Base-by-base conservation (phyloP, 2,329 filamentous ascomycete genomes). In the Colletotrichum sp. region DNA sequence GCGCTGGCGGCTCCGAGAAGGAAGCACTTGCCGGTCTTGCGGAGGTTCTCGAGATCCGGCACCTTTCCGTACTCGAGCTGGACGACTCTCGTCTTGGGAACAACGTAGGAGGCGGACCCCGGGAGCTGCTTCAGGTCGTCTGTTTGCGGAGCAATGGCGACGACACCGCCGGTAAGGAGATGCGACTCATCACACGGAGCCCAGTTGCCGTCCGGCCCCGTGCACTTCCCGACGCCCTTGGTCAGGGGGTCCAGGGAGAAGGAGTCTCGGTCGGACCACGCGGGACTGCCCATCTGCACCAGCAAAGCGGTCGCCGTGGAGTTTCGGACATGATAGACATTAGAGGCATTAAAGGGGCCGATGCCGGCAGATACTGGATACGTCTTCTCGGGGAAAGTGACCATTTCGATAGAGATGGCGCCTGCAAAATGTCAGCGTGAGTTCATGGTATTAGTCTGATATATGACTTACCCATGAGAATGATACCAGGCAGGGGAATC, bases 401-500 rank as follows among this genome's bases (percentile, higher is more conserved):
- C 73, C 64, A 75, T 64, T 26, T 75, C 73, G 48, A 73, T 68
- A 2, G 64, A 65, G 43, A 75, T 58, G 18, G 62, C 64, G 12
- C 73, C 73, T 75, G 13, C 12, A 18, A 1, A 2, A 16, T 6
- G 9, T 73, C 18, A 72, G 48, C n/a, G 21, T 1, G 1, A 21
- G 7, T 0, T 24, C 30, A 9, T 15, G 10, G 7, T 3, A 4
- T 13, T n/a, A 3, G 26, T 1, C 4, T 55, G 4, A 2, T n/a
- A n/a, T n/a, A n/a, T n/a, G n/a, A 21, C 73, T 68, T 24, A 75
- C 73, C 70, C 73, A 75, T 75, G 16, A 75, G 73, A 6, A 75
- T 67, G 10, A 75, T 30, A 28, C 73, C 73, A 2, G 73, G 73
- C 2, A 75, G 28, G 24, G 73, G 73, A 16, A 75, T 75, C 6